Conservation (phyloP, 768 basidiomycete species). For the Hericium alpestre region DNA sequence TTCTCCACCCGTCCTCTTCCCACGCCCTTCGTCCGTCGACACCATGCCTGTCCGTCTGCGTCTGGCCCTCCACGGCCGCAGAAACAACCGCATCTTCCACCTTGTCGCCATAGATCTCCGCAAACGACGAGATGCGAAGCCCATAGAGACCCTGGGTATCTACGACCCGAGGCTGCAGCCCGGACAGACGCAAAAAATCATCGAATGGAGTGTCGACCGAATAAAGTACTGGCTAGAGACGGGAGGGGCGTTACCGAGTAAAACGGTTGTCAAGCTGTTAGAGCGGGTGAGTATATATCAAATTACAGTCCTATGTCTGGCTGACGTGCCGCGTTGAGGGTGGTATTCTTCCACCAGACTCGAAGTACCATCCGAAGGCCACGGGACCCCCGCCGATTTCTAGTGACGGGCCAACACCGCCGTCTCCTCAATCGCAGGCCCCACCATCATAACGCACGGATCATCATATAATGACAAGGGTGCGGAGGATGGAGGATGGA, state of each 20-base stretch:
- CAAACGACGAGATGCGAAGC: slow-evolving; percentile 69
- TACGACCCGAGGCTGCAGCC: slow-evolving; percentile 61
- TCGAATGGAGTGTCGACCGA: slow-evolving; percentile 86
- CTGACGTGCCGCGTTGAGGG: slow-evolving; percentile 31
- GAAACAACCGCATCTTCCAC: slow-evolving; percentile 70
- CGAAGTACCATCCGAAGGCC: slow-evolving; percentile 40
- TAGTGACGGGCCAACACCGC: not conserved
- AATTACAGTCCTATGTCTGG: not conserved
- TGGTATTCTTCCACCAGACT: slow-evolving; percentile 46
- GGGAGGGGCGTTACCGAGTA: slow-evolving; percentile 68
- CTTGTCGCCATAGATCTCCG: slow-evolving; percentile 73
- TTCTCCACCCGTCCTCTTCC: not conserved
- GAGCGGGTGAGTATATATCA: slow-evolving; percentile 50
- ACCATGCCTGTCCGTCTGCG: slow-evolving; percentile 79
- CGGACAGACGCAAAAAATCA: slow-evolving; percentile 50
- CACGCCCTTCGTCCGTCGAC: not conserved
- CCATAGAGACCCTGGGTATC: slow-evolving; percentile 77
- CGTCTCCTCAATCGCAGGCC: not conserved
- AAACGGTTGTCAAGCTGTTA: slow-evolving; percentile 65
- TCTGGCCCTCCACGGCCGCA: slow-evolving; percentile 69
- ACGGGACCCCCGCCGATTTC: slow-evolving; percentile 6
- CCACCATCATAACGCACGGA: not conserved
- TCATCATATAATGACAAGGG: too few species aligned
- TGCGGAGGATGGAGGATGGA: too few species aligned
- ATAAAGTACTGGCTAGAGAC: slow-evolving; percentile 83